Conservation (phyloP, 257 asterid species). For the Leonotis leonurus region DNA sequence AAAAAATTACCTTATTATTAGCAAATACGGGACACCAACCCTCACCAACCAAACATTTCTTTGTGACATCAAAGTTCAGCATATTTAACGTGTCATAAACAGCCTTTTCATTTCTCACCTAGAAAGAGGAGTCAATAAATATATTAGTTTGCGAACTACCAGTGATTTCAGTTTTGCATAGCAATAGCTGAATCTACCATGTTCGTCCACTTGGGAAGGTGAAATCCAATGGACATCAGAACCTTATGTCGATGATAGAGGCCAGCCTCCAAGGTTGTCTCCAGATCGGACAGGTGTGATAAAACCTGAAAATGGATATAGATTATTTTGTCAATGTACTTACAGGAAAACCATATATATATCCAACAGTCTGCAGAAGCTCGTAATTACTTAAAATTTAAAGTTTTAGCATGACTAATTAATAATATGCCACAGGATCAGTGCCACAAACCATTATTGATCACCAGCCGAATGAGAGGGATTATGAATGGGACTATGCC, state of each 20-base stretch:
- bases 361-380: constrained; percentile 13
- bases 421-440: background rate
- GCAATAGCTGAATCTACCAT: constrained; percentile 38
- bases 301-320: constrained; percentile 53
- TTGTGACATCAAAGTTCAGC: constrained; percentile 96
- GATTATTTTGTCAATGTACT: background rate
- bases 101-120: constrained; percentile 97
- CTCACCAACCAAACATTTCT: constrained; percentile 98
- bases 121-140: constrained; percentile 24
- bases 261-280: constrained; percentile 90
- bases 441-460: background rate
- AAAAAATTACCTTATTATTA: constrained; percentile 52
- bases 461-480: constrained; percentile 1
- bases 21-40: constrained; percentile 99
- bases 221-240: constrained; percentile 69
- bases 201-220: constrained; percentile 74
- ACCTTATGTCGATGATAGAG: constrained; percentile 72
- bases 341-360: background rate
- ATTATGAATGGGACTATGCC: background rate
- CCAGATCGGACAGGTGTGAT: constrained; percentile 83
- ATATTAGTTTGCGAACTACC: constrained; percentile 17
- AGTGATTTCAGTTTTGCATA: background rate
- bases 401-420: too few species aligned
- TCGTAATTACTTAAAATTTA: too few species aligned
- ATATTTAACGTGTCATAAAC: constrained; percentile 84